These are phyloP conservation scores for Trichocladium antarcticum DNA, from an alignment of 495 filamentous ascomycete species.

Conservation along the genomic window DNA sequence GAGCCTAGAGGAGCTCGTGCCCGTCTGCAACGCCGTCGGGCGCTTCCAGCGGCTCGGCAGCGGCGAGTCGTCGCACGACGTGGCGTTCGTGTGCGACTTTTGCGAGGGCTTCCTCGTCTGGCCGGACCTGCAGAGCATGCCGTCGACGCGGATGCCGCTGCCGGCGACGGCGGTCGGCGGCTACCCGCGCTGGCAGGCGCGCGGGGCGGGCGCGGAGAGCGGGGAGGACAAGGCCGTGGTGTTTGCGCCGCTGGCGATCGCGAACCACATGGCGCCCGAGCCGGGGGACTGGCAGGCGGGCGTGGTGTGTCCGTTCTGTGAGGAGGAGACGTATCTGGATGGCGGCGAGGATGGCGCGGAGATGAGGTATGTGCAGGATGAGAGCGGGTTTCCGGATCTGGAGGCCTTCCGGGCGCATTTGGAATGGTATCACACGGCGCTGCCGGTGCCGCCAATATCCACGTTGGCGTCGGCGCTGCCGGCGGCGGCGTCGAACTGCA, in stretches of 20 bases:
- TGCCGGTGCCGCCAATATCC: constrained; percentile 21
- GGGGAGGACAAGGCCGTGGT: constrained; percentile 34
- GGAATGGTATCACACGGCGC: constrained; percentile 36
- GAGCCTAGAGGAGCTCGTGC: constrained; percentile 29
- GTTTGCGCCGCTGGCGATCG: constrained; percentile 39
- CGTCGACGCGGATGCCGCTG: constrained; percentile 24
- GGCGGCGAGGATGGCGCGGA: constrained; percentile 35
- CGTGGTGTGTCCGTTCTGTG: constrained; percentile 38
- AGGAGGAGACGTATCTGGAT: constrained; percentile 38
- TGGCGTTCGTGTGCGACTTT: constrained; percentile 41
- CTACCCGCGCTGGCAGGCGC: constrained; percentile 28
- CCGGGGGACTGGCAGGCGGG: constrained; percentile 33
- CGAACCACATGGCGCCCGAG: constrained; percentile 37
- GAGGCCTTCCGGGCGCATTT: constrained; percentile 35
- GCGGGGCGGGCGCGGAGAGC: constrained; percentile 9
- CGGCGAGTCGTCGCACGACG: constrained; percentile 21
- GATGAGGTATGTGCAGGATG: constrained; percentile 32
- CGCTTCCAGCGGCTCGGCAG: constrained; percentile 31
- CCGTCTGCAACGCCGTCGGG: constrained; percentile 31
- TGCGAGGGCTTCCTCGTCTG: constrained; percentile 41
- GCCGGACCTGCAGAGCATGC: constrained; percentile 34
- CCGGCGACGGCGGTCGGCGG: constrained; percentile 1
- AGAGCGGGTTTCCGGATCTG: constrained; percentile 32
- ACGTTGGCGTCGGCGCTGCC: constrained; percentile 10
- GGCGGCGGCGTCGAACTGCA: constrained; percentile 17